Base-by-base conservation (phyloP, 1,284 basidiomycete species). In the Sutorius eximius region DNA sequence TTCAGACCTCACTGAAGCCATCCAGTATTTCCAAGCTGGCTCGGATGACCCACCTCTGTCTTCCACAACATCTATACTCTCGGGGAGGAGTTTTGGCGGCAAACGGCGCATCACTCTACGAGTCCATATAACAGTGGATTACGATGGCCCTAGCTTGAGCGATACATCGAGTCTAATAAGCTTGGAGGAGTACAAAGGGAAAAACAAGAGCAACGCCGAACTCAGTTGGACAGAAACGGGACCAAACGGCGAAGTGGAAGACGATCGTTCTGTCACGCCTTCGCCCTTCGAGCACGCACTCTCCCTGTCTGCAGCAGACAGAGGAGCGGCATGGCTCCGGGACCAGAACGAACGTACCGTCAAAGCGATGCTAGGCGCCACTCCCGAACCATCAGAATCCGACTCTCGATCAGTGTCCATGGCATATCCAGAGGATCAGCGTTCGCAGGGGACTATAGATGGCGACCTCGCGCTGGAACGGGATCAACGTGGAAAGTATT, bases 91-190 rank as follows among this genome's bases (percentile, higher is more conserved):
- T 68, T 83, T 86, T 61, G 78, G 81, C 8, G 75, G 77, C 38
- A 76, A 81, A 41, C 91, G 85, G 37, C 91, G 85, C 69, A 89
- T 95, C 55, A 89, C 85, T 1, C 73, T 95, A 22, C 78, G 82
- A 16, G 82, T 95, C 42, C 79, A 86, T 44, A 86, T 96, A 32
- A 77, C 79, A 5, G 85, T 94, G 55, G 92, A 94, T 60, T 94
- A 93, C 63, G 93, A 95, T 66, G 91, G 92, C 0, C 92, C 89
- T n/a, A 91, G 87, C 69, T 77, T 95, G 53, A 93, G 90, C 15
- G 93, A 95, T 63, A 91, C 91, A 1, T 86, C 83, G 8, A 93
- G 91, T 12, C 75, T 94, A 13, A 82, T 81, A 41, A 91, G 88
- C 63, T 64, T 86, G 61, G 89, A 91, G 24, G 90, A 91, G 58